Evolutionary conservation across 441 rosid species (phyloP).

Genomic region (Jatropha multifida): DNA sequence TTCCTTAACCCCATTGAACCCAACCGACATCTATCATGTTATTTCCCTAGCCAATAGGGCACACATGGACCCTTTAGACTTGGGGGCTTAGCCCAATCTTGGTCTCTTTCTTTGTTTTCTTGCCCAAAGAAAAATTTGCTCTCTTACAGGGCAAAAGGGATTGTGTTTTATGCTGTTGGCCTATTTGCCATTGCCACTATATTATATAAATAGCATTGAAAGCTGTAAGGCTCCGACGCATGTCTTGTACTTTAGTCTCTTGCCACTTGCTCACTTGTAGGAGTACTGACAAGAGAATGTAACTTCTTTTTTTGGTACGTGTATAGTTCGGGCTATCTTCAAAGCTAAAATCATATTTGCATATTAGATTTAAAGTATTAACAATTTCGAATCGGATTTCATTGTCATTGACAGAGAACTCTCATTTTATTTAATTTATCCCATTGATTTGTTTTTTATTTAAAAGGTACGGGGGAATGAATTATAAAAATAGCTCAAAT

Average conservation of each 20-base stretch:
- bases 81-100: not conserved
- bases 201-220: not conserved
- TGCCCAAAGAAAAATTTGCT: not conserved
- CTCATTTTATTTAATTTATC: not conserved
- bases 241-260: not conserved
- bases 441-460: too few relatives aligned
- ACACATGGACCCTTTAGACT: not conserved
- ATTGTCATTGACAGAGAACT: too few relatives aligned
- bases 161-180: not conserved
- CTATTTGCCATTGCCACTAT: too few relatives aligned
- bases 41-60: not conserved
- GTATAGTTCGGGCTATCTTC: too few relatives aligned
- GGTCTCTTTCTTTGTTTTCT: constrained; percentile 15
- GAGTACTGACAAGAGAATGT: too few relatives aligned
- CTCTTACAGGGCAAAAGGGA: not conserved
- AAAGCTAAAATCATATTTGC: too few relatives aligned
- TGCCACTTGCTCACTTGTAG: too few relatives aligned
- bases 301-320: too few relatives aligned
- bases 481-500: too few relatives aligned
- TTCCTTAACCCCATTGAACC: not conserved
- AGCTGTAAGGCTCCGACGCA: not conserved
- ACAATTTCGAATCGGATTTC: too few relatives aligned
- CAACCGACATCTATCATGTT: constrained; percentile 7
- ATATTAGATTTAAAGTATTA: too few relatives aligned
- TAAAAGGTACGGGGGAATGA: too few relatives aligned